Conservation (phyloP, 192 early-diverging fungal species). For the Rhizophlyctis rosea region DNA sequence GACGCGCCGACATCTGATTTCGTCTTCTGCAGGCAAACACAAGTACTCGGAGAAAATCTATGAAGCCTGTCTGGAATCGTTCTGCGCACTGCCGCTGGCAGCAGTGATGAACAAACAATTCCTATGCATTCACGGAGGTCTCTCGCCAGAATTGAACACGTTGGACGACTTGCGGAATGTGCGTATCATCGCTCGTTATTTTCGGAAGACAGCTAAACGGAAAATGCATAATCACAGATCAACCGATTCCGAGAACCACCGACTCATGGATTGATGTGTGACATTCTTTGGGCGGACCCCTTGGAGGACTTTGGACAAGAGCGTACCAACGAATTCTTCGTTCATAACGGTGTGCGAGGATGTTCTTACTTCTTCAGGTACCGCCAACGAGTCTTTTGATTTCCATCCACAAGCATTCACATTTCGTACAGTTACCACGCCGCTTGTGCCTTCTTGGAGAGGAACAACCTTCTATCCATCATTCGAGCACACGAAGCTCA, state of each 20-base stretch:
- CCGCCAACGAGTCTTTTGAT: neutral
- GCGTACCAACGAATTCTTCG: conserved; percentile 80
- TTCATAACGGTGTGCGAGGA: conserved; percentile 90
- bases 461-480: conserved; percentile 89
- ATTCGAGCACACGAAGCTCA: conserved; percentile 98
- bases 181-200: too few species aligned
- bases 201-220: too few species aligned
- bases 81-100: conserved; percentile 87
- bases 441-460: conserved; percentile 89
- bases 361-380: conserved; percentile 94
- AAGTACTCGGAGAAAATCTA: conserved; percentile 92
- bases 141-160: conserved; percentile 89
- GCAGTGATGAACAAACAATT: conserved; percentile 95
- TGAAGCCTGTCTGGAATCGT: conserved; percentile 87
- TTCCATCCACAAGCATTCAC: neutral
- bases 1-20: too few species aligned
- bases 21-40: conserved; percentile 83
- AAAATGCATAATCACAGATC: conserved; percentile 67
- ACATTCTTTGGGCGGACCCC: conserved; percentile 93
- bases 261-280: conserved; percentile 93
- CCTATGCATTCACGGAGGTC: conserved; percentile 93
- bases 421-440: conserved; percentile 70
- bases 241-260: conserved; percentile 92
- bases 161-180: conserved; percentile 78
- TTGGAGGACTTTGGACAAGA: conserved; percentile 97